These are phyloP conservation scores for Licmophora abbreviata DNA, from an alignment of 108 stramenopile genomes.

Conservation along the genomic window DNA sequence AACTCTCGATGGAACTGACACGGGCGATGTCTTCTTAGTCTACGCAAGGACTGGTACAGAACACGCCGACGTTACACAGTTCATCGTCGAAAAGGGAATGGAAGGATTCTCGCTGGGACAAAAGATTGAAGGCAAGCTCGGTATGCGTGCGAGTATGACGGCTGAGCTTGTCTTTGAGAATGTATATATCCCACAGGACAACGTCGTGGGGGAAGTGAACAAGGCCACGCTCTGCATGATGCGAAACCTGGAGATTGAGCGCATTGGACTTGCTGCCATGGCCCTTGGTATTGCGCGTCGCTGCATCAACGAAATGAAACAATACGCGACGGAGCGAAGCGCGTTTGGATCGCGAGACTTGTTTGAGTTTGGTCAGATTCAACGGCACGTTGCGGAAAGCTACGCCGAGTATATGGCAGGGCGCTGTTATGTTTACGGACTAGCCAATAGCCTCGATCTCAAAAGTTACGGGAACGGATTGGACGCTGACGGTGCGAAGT, in stretches of 20 bases:
- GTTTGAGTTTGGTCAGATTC: constrained; percentile 92
- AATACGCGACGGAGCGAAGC: constrained; percentile 78
- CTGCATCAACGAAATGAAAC: constrained; percentile 88
- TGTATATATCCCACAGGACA: constrained; percentile 67
- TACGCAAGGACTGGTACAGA: constrained; percentile 90
- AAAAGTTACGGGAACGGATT: constrained; percentile 70
- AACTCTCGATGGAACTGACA: constrained; percentile 72
- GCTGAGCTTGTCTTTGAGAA: constrained; percentile 98
- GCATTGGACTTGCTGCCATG: constrained; percentile 96
- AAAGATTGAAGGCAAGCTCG: constrained; percentile 93
- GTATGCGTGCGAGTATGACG: constrained; percentile 89
- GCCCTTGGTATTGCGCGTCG: constrained; percentile 89
- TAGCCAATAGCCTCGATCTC: constrained; percentile 82
- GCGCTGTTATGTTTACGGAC: constrained; percentile 83
- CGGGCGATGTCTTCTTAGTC: constrained; percentile 92
- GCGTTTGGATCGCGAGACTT: constrained; percentile 88
- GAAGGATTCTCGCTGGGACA: constrained; percentile 93
- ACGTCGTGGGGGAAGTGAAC: constrained; percentile 84
- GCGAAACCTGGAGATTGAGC: constrained; percentile 98
- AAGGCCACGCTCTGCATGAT: constrained; percentile 96
- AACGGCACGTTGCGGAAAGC: constrained; percentile 84
- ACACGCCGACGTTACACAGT: constrained; percentile 75
- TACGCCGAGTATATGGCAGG: constrained; percentile 98
- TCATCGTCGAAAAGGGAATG: constrained; percentile 95
- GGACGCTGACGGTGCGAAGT: constrained; percentile 97